These are phyloP conservation scores for Cytospora leucostoma DNA, from an alignment of 2,329 filamentous ascomycete species.

Conservation along the genomic window DNA sequence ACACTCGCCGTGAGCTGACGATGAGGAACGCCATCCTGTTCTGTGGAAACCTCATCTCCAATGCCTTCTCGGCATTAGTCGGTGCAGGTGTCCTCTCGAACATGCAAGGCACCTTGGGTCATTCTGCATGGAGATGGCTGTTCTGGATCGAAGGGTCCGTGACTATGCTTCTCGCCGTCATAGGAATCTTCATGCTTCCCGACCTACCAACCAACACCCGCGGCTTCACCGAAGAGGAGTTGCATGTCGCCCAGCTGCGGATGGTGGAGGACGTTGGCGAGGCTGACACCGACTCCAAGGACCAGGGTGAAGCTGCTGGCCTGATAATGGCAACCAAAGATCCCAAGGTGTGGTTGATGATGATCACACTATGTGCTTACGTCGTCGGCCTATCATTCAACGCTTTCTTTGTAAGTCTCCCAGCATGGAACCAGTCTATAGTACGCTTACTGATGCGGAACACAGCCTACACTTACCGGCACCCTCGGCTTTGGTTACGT, in stretches of 20 bases:
- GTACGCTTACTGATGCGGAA: background rate
- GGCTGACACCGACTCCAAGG: slow-evolving; percentile 52
- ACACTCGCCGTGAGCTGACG: slow-evolving; percentile 61
- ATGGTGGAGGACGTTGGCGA: slow-evolving; percentile 61
- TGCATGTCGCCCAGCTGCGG: slow-evolving; percentile 54
- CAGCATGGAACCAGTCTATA: background rate
- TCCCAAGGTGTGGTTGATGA: slow-evolving; percentile 64
- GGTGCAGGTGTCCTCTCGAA: slow-evolving; percentile 60
- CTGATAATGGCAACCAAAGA: slow-evolving; percentile 62
- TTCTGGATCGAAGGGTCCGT: slow-evolving; percentile 60
- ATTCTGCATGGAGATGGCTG: slow-evolving; percentile 62
- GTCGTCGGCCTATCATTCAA: slow-evolving; percentile 61
- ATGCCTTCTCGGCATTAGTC: slow-evolving; percentile 61
- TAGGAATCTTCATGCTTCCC: slow-evolving; percentile 51
- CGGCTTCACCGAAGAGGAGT: slow-evolving; percentile 62
- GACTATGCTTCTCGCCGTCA: slow-evolving; percentile 52
- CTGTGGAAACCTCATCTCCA: slow-evolving; percentile 61
- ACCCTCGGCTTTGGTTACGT: slow-evolving; percentile 56
- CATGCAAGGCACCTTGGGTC: slow-evolving; percentile 56
- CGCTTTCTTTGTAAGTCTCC: slow-evolving; percentile 53
- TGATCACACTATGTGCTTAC: slow-evolving; percentile 62
- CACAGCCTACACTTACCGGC: slow-evolving; percentile 50
- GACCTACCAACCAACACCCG: slow-evolving; percentile 57
- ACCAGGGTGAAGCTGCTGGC: slow-evolving; percentile 54
- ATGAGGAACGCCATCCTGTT: slow-evolving; percentile 59